A percentile compares a stretch with the other conserved stretches of the same genome.
Evolutionary conservation across 192 early-diverging fungal genomes (phyloP).

Genomic region (Coemansia sp.): DNA sequence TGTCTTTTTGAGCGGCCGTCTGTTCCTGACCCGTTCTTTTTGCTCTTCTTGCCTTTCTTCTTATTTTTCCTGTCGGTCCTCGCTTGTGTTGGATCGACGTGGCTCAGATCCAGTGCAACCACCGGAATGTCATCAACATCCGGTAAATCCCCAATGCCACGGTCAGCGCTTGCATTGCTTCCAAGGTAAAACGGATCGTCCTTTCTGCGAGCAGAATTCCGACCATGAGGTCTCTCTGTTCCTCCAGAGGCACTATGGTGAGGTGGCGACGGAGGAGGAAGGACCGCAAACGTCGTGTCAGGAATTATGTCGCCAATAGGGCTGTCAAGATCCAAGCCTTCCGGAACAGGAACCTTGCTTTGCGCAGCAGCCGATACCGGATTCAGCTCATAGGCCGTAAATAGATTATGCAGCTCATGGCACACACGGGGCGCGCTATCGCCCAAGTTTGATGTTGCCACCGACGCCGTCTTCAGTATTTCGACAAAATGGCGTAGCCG

Average conservation of each 20-base stretch:
- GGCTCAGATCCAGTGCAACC: slow-evolving; percentile 67
- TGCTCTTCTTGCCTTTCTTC: slow-evolving; percentile 15
- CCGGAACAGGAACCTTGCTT: slow-evolving; percentile 83
- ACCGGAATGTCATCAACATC: slow-evolving; percentile 84
- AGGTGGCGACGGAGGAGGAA: slow-evolving; percentile 40
- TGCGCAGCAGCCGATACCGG: slow-evolving; percentile 91
- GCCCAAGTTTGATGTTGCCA: slow-evolving; percentile 35
- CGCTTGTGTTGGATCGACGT: background rate
- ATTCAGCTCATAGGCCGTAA: slow-evolving; percentile 82
- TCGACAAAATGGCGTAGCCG: slow-evolving; percentile 36
- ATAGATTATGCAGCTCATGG: slow-evolving; percentile 62
- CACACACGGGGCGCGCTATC: slow-evolving; percentile 55
- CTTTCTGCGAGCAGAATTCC: slow-evolving; percentile 47
- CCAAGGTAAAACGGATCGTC: slow-evolving; percentile 61
- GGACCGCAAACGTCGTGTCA: slow-evolving; percentile 56
- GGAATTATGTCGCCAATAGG: slow-evolving; percentile 78
- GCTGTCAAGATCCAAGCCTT: slow-evolving; percentile 79
- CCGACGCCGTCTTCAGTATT: slow-evolving; percentile 30
- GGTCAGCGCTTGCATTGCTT: slow-evolving; percentile 24
- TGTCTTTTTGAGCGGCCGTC: slow-evolving; percentile 13
- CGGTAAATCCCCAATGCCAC: slow-evolving; percentile 54
- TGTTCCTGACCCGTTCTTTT: slow-evolving; percentile 15
- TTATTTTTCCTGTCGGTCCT: background rate
- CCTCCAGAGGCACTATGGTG: slow-evolving; percentile 21
- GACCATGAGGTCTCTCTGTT: slow-evolving; percentile 16